Percentiles rank a stretch among this genome's conserved stretches.
phyloP scores from a whole-genome alignment of 495 filamentous ascomycete genomes.

The Penicillium argentinense region DNA sequence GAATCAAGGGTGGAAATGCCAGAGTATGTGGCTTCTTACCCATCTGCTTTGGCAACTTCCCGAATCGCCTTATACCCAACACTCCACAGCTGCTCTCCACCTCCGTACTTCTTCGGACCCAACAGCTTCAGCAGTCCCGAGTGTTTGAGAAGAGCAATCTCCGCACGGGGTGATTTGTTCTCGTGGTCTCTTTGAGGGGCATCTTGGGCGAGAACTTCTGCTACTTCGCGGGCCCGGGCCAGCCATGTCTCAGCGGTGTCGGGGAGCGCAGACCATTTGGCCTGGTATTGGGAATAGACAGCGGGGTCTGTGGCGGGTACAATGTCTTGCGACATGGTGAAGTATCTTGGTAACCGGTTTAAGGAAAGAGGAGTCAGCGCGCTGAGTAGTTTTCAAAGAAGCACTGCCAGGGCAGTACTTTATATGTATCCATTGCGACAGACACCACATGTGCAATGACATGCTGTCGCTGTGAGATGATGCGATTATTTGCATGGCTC shows the following conservation, averaged over 20 bases:
- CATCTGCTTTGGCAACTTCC: constrained; percentile 59
- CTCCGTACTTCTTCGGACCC: constrained; percentile 54
- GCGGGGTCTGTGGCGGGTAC: constrained; percentile 47
- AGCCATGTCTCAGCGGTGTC: constrained; percentile 48
- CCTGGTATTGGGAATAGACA: constrained; percentile 48
- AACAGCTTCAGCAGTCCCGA: constrained; percentile 56
- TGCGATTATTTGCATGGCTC: not conserved
- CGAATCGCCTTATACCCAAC: constrained; percentile 56
- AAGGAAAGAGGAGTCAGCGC: not conserved
- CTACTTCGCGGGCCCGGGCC: constrained; percentile 50
- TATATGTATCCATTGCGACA: constrained; percentile 1
- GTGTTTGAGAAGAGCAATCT: constrained; percentile 56
- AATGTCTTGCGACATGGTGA: constrained; percentile 14
- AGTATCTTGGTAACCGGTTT: not conserved
- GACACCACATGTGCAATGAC: not conserved
- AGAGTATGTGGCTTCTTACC: constrained; percentile 23
- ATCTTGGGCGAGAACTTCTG: constrained; percentile 52
- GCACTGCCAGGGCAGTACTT: not conserved
- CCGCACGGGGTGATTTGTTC: constrained; percentile 55
- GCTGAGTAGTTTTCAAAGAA: not conserved
- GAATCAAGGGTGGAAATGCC: too few relatives aligned
- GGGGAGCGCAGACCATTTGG: constrained; percentile 48
- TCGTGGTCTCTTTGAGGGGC: constrained; percentile 53
- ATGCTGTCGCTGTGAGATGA: not conserved
- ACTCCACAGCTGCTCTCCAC: constrained; percentile 57